phyloP scores from a whole-genome alignment of 768 basidiomycete species.

The Nidularia pulvinata region DNA sequence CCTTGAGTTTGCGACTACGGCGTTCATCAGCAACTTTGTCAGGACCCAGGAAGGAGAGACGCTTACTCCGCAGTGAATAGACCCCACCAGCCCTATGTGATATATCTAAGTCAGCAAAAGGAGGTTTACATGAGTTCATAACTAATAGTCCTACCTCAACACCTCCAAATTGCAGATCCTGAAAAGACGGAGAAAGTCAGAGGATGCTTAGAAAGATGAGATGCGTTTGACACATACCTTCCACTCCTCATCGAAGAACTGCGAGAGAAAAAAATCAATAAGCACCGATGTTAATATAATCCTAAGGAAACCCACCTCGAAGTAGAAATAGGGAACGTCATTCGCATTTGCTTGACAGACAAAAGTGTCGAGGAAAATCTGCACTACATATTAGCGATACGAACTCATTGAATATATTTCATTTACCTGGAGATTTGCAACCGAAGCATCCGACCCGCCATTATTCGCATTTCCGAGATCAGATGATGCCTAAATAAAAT shows the following conservation, averaged over 20 bases:
- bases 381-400: slow-evolving; percentile 8
- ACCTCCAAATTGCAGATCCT: slow-evolving; percentile 70
- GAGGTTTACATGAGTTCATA: neutral
- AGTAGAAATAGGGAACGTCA: slow-evolving; percentile 84
- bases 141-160: slow-evolving; percentile 44
- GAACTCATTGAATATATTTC: neutral
- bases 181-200: neutral
- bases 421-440: slow-evolving; percentile 53
- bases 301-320: slow-evolving; percentile 49
- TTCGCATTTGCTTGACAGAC: slow-evolving; percentile 87
- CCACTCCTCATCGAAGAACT: slow-evolving; percentile 84
- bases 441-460: slow-evolving; percentile 65
- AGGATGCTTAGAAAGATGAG: neutral
- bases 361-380: slow-evolving; percentile 84
- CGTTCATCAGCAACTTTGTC: neutral
- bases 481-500: slow-evolving; percentile 46
- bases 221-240: slow-evolving; percentile 41
- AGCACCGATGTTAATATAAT: neutral
- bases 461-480: slow-evolving; percentile 56
- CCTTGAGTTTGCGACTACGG: slow-evolving; percentile 68
- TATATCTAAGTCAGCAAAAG: neutral
- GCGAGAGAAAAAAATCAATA: neutral
- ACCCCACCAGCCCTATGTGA: slow-evolving; percentile 41
- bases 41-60: neutral
- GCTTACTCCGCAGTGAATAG: slow-evolving; percentile 44